Evolutionary conservation across 2,329 filamentous ascomycete species (phyloP).

Genomic region (Colletotrichum sp.): DNA sequence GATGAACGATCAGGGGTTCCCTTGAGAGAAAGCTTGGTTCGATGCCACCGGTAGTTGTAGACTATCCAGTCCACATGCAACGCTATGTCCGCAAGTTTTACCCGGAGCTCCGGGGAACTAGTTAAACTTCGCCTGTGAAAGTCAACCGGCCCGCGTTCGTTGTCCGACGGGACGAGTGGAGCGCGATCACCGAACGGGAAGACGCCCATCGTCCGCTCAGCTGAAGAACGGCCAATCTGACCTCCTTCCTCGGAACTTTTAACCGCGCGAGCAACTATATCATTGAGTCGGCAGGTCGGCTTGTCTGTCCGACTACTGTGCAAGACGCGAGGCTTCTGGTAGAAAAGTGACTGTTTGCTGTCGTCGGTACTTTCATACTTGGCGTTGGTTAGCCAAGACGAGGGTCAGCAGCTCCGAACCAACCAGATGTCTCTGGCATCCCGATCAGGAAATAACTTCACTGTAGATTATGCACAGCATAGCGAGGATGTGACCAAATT

Average conservation of each 20-base stretch:
- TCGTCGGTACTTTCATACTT: not conserved
- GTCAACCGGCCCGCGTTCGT: not conserved
- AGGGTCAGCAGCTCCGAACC: not conserved
- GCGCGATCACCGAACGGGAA: not conserved
- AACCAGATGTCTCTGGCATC: not conserved
- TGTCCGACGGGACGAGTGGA: not conserved
- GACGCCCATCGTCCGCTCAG: not conserved
- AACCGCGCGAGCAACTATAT: not conserved
- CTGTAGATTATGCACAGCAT: not conserved
- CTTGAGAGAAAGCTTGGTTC: not conserved
- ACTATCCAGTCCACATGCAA: not conserved
- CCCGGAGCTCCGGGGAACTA: not conserved
- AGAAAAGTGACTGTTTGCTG: not conserved
- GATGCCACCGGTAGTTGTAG: not conserved
- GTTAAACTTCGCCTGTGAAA: not conserved
- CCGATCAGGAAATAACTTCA: not conserved
- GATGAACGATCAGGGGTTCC: not conserved
- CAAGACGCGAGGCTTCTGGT: not conserved
- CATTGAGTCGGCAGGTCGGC: not conserved
- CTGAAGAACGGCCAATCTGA: not conserved
- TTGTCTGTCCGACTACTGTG: not conserved
- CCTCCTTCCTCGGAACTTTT: not conserved
- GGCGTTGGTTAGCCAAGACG: not conserved
- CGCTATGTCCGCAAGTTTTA: not conserved
- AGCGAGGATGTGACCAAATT: not conserved